phyloP scores from a whole-genome alignment of 208 protist species.

The Crithidia thermophila region DNA sequence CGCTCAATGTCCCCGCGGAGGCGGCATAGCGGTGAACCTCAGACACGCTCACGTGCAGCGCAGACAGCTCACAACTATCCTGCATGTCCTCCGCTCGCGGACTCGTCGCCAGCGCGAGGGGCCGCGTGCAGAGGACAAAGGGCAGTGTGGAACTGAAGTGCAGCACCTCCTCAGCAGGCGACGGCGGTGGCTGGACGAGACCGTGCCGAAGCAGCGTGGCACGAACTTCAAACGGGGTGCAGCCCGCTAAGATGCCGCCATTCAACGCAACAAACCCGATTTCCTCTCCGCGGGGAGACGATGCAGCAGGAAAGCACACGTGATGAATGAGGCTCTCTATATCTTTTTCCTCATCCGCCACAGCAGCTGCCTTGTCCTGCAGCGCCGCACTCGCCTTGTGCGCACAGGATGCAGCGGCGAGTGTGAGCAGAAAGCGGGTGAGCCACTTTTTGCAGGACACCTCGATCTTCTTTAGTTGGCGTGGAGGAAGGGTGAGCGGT shows the following conservation, averaged over 20 bases:
- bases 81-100: background rate
- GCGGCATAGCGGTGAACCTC: constrained; percentile 1
- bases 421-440: constrained; percentile 16
- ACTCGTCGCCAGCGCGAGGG: constrained; percentile 2
- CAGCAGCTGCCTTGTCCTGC: background rate
- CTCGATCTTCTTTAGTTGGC: constrained; percentile 23
- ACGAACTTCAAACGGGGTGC: constrained; percentile 45
- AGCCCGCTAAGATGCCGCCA: constrained; percentile 52
- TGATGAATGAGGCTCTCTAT: background rate
- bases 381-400: background rate
- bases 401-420: background rate
- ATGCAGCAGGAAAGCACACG: constrained; percentile 2
- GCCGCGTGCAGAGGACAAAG: constrained; percentile 29
- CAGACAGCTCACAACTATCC: background rate
- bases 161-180: background rate
- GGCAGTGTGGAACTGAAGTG: constrained; percentile 37
- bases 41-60: background rate
- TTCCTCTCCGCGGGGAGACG: background rate
- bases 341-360: background rate
- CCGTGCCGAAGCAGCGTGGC: constrained; percentile 24
- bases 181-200: constrained; percentile 10
- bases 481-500: constrained; percentile 12
- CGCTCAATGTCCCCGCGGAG: background rate
- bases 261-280: constrained; percentile 69
- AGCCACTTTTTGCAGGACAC: constrained; percentile 28